Conservation (phyloP, 805 yeast genomes). For the Hanseniaspora vineae region DNA sequence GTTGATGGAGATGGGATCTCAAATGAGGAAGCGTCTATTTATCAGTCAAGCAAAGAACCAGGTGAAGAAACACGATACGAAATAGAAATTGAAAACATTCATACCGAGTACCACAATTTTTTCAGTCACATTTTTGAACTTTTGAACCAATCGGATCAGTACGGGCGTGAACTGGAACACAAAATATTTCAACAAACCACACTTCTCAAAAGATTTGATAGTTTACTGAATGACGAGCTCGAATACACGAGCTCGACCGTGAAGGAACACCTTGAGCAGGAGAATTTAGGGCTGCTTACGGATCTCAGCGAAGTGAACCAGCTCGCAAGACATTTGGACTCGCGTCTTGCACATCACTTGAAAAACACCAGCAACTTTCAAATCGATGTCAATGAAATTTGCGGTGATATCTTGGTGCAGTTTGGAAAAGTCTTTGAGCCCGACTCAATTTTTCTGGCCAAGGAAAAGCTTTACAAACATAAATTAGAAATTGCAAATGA, state of each 20-base stretch:
- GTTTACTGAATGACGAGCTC: background rate
- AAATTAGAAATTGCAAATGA: background rate
- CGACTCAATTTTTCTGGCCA: slow-evolving; percentile 1
- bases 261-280: background rate
- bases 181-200: background rate
- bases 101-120: background rate
- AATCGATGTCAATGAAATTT: background rate
- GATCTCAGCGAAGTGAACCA: background rate
- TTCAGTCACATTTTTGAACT: background rate
- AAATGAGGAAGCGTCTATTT: background rate
- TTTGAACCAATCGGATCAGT: background rate
- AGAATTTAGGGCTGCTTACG: background rate
- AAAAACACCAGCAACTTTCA: background rate
- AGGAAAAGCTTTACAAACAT: background rate
- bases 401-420: background rate
- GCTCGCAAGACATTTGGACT: background rate
- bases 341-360: background rate
- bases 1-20: too few relatives aligned
- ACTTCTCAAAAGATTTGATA: background rate
- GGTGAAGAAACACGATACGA: background rate
- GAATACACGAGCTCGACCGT: background rate
- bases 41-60: background rate
- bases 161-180: background rate
- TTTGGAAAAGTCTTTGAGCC: slow-evolving; percentile 1
- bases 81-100: background rate